Evolutionary conservation across 805 yeast species (phyloP), one percentile per base, ranked within the genome.

Genomic region (Yarrowia yakushimensis): DNA sequence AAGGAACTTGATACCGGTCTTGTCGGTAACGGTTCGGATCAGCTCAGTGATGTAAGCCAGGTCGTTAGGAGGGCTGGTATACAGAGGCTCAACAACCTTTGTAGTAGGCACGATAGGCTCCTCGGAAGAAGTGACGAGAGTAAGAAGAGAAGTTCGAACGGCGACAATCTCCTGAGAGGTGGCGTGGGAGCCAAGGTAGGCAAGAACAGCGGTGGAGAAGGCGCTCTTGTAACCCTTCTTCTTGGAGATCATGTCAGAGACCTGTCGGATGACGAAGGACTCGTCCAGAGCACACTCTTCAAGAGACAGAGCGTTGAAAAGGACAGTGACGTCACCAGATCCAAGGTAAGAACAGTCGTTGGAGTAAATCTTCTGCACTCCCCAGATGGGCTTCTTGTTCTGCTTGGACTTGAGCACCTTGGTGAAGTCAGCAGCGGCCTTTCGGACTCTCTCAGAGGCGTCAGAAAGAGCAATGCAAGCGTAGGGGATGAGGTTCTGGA

Each of bases 1-100:
- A 31, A 90, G 69, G 74, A 91, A 88, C 25, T 81, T 81, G 55
- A 87, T 78, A 57, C 86, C 90, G 62, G 75, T 78, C 69, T 83
- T 82, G 63, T 88, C 96, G 65, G 81, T 84, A 10, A 81, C 76
- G 7, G 87, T 80, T 15, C 31, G 36, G 39, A 55, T 41, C 12
- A 55, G 48, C 48, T 55, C 39, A 3, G 46, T 39, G 9, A 39
- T 31, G 48, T 39, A 55, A 8, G 46, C 46, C 43, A 55, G 37
- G 23, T 52, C 59, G 36, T 28, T 15, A 28, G 48, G 37, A 31
- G 61, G 61, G 48, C 28, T 31, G 30, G 20, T n/a, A 48, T 55
- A 55, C 46, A 70, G 57, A 34, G 69, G 68, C 37, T 70, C 71
- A 27, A 69, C 57, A 9, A 54, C 63, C 70, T 52, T 61, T 4